Conservation (phyloP, 495 filamentous ascomycete species). For the Pseudomonodictys pantanalensis region DNA sequence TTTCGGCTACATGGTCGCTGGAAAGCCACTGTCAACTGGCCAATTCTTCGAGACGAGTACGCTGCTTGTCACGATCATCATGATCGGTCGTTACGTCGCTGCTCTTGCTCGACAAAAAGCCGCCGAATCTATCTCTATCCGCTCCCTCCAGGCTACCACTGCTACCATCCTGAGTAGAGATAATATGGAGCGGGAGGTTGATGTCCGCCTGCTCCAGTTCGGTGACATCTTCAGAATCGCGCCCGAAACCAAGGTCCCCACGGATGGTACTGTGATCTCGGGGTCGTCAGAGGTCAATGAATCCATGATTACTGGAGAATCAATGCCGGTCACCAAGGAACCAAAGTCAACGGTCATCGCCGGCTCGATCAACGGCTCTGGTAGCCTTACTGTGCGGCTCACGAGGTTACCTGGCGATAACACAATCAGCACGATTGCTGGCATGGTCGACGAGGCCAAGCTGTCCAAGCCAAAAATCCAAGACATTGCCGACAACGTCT, state of each 20-base stretch:
- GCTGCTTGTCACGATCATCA: constrained; percentile 70
- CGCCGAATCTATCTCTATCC: constrained; percentile 59
- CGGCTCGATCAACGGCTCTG: constrained; percentile 62
- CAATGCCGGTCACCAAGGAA: constrained; percentile 53
- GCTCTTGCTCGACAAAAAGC: constrained; percentile 64
- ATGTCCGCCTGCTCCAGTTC: constrained; percentile 66
- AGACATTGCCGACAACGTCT: constrained; percentile 64
- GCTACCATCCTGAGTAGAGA: constrained; percentile 6
- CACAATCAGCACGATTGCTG: constrained; percentile 65
- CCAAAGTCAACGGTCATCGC: constrained; percentile 55
- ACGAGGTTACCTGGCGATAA: constrained; percentile 64
- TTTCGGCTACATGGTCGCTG: constrained; percentile 54
- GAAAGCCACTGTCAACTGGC: constrained; percentile 53
- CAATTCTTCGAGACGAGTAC: constrained; percentile 79
- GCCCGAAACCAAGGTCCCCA: constrained; percentile 59
- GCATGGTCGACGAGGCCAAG: constrained; percentile 69
- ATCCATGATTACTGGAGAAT: constrained; percentile 73
- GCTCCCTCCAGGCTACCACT: constrained; percentile 14
- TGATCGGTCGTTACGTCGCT: constrained; percentile 63
- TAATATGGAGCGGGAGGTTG: constrained; percentile 51
- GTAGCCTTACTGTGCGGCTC: constrained; percentile 53
- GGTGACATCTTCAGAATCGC: constrained; percentile 63
- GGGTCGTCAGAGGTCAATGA: constrained; percentile 68
- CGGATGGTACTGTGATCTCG: constrained; percentile 64
- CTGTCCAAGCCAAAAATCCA: constrained; percentile 67